phyloP scores from a whole-genome alignment of 768 basidiomycete species.

The Naganishia vaughanmartiniae region DNA sequence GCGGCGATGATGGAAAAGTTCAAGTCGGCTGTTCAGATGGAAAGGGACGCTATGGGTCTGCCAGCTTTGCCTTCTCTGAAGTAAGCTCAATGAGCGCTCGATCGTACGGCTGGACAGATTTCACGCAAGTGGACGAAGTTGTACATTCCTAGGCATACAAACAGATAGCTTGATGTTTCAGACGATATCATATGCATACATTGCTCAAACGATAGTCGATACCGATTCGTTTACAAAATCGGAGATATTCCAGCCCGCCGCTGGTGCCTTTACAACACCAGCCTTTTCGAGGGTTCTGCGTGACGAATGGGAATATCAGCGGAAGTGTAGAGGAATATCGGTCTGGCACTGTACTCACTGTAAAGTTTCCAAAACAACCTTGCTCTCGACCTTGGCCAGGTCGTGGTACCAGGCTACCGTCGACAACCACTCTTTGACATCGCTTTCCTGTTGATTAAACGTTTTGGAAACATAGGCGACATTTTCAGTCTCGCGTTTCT shows the following conservation, averaged over 20 bases:
- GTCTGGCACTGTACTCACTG: constrained; percentile 56
- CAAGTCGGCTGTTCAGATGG: constrained; percentile 23
- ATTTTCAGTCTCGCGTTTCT: constrained; percentile 61
- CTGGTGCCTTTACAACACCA: constrained; percentile 63
- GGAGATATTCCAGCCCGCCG: constrained; percentile 60
- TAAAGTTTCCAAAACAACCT: constrained; percentile 69
- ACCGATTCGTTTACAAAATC: constrained; percentile 63
- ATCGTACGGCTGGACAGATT: not conserved
- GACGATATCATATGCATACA: not conserved
- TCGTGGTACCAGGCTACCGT: constrained; percentile 72
- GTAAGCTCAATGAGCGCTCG: not conserved
- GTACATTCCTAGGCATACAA: not conserved
- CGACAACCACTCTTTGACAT: constrained; percentile 81
- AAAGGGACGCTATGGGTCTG: constrained; percentile 25
- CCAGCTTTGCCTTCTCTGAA: constrained; percentile 17
- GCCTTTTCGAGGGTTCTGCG: constrained; percentile 70
- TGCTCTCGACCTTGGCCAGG: constrained; percentile 63
- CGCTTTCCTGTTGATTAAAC: constrained; percentile 78
- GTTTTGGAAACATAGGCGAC: constrained; percentile 71
- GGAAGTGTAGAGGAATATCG: not conserved
- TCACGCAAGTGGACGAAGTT: not conserved
- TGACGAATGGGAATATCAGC: constrained; percentile 13
- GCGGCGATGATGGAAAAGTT: constrained; percentile 23
- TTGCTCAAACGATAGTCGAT: constrained; percentile 47
- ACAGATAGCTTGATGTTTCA: not conserved